Conservation (phyloP, 169 alveolate species). For the Plasmodium gonderi region DNA sequence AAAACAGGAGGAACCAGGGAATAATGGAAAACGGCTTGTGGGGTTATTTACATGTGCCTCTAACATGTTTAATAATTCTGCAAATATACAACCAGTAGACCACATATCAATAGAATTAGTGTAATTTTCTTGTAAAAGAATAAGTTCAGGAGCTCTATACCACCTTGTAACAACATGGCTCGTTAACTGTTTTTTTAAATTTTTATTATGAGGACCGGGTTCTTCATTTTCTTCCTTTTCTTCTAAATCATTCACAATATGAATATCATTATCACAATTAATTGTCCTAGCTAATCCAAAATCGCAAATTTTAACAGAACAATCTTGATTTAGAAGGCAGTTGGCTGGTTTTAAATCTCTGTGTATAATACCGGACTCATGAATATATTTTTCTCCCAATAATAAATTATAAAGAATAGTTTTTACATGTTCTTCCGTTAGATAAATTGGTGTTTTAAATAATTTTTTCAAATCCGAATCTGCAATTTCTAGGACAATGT, state of each 20-base stretch:
- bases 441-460: constrained; percentile 93
- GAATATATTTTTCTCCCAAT: constrained; percentile 95
- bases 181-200: constrained; percentile 94
- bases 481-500: constrained; percentile 97
- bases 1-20: constrained; percentile 97
- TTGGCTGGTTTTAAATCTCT: constrained; percentile 99
- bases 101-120: constrained; percentile 99
- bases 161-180: constrained; percentile 99
- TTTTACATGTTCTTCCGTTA: constrained; percentile 94
- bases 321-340: constrained; percentile 97
- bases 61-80: constrained; percentile 95
- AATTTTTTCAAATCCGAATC: constrained; percentile 97
- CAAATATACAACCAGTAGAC: constrained; percentile 98
- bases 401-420: constrained; percentile 93
- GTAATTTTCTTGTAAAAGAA: constrained; percentile 96
- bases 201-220: constrained; percentile 77
- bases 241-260: constrained; percentile 58
- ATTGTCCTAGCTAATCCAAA: constrained; percentile 96
- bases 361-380: constrained; percentile 96
- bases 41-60: constrained; percentile 94
- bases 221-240: constrained; percentile 75
- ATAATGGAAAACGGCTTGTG: constrained; percentile 96
- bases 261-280: constrained; percentile 49
- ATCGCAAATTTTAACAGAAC: constrained; percentile 98
- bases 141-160: constrained; percentile 99